Evolutionary conservation across 495 filamentous ascomycete species (phyloP).

Genomic region (Copromyces sp.): DNA sequence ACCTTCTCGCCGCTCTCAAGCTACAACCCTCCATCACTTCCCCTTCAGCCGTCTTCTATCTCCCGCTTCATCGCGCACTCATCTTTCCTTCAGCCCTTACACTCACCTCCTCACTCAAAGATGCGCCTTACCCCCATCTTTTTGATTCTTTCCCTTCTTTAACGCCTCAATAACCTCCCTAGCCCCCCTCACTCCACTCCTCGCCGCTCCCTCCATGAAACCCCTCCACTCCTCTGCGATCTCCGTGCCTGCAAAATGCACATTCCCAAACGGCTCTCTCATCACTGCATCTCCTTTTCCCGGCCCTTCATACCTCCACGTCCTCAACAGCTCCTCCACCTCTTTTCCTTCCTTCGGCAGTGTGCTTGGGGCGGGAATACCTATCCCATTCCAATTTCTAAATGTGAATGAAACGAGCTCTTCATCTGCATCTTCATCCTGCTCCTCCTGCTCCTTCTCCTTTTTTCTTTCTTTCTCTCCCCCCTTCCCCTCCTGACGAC

Average conservation of each 20-base stretch:
- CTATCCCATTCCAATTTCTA: neutral
- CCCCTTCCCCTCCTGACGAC: neutral
- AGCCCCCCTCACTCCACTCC: slow-evolving; percentile 27
- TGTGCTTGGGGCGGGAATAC: neutral
- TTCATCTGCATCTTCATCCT: neutral
- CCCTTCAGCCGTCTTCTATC: neutral
- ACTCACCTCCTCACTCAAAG: neutral
- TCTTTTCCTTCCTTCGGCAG: neutral
- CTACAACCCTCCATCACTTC: neutral
- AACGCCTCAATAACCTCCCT: slow-evolving; percentile 22
- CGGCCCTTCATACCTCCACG: neutral
- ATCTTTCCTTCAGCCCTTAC: neutral
- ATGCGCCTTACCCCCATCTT: neutral
- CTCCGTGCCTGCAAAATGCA: slow-evolving; percentile 42
- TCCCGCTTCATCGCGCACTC: neutral
- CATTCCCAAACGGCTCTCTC: slow-evolving; percentile 17
- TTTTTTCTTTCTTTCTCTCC: neutral
- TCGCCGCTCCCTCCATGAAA: slow-evolving; percentile 41
- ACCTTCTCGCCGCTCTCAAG: neutral
- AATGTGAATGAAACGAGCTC: neutral
- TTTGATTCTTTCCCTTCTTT: neutral
- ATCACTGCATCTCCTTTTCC: slow-evolving; percentile 14
- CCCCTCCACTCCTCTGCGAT: slow-evolving; percentile 34
- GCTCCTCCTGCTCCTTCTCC: neutral
- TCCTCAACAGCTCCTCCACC: neutral